Percentiles rank a stretch among this genome's conserved stretches.
phyloP scores from a whole-genome alignment of 164 flowering plant species.

The Vitis rotundifolia region DNA sequence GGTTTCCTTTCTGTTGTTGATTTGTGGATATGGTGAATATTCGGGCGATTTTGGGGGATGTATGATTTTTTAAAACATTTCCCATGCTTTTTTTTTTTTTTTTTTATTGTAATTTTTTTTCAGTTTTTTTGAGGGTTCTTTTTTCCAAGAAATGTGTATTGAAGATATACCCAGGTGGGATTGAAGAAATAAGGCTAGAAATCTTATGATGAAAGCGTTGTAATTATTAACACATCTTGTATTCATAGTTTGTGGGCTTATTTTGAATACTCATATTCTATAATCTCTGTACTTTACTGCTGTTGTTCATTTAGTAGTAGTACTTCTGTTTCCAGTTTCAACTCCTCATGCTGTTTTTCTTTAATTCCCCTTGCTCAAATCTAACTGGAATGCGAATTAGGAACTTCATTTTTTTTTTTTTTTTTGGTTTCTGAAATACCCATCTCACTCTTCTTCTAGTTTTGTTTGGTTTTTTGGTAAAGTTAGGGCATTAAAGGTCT shows the following conservation, averaged over 20 bases:
- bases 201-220: not conserved
- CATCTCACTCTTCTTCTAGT: not conserved
- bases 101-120: not conserved
- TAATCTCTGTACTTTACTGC: too few relatives aligned
- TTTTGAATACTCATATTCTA: not conserved
- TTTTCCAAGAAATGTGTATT: not conserved
- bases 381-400: too few relatives aligned
- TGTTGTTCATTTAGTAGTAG: too few relatives aligned
- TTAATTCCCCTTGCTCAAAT: too few relatives aligned
- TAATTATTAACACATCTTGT: not conserved
- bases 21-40: not conserved
- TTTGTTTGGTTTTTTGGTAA: not conserved
- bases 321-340: too few relatives aligned
- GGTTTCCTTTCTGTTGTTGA: not conserved
- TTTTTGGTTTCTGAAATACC: too few relatives aligned
- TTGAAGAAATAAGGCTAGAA: not conserved
- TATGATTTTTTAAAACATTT: not conserved
- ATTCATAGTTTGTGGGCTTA: not conserved
- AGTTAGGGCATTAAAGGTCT: not conserved
- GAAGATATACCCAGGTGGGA: not conserved
- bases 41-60: not conserved
- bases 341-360: too few relatives aligned
- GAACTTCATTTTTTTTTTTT: too few relatives aligned
- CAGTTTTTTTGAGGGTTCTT: not conserved
- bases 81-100: conserved; percentile 1